Evolutionary conservation across 2,329 filamentous ascomycete species (phyloP).

Genomic region (Colletotrichum lini): DNA sequence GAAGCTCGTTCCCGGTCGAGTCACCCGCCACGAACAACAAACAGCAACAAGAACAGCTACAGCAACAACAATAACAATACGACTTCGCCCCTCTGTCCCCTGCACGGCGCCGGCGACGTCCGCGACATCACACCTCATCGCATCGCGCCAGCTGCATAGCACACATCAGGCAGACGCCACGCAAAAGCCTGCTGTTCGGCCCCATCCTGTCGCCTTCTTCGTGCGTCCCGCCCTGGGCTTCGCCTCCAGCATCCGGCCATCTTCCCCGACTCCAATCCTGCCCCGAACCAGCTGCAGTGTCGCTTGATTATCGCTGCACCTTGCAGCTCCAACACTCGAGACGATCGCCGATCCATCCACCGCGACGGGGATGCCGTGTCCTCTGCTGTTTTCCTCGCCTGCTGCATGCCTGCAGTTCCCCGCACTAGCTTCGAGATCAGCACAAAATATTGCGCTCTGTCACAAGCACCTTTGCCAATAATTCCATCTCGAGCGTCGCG

Average conservation of each 20-base stretch:
- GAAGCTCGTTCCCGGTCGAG: constrained; percentile 6
- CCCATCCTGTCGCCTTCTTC: constrained; percentile 7
- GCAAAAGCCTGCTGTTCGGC: constrained; percentile 19
- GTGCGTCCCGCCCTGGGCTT: neutral
- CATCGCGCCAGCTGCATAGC: constrained; percentile 13
- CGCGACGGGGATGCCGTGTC: constrained; percentile 31
- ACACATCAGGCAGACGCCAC: constrained; percentile 24
- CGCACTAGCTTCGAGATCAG: constrained; percentile 39
- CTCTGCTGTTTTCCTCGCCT: constrained; percentile 21
- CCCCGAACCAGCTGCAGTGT: constrained; percentile 4
- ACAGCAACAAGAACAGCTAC: neutral
- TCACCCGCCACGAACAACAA: neutral
- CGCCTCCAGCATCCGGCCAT: neutral
- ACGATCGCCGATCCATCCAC: constrained; percentile 40
- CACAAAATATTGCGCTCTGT: constrained; percentile 31
- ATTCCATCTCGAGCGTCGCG: constrained; percentile 3
- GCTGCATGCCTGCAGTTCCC: constrained; percentile 38
- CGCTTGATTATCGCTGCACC: neutral
- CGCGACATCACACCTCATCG: constrained; percentile 19
- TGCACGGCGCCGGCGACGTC: constrained; percentile 14
- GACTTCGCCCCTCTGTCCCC: too few relatives aligned
- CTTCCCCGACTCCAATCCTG: neutral
- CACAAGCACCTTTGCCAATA: constrained; percentile 25
- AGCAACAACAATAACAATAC: neutral
- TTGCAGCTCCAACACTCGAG: constrained; percentile 25